Percentiles rank a stretch among this genome's conserved stretches.
Conservation (phyloP, 1,139 yeast genomes). For the Geotrichum australiense region DNA sequence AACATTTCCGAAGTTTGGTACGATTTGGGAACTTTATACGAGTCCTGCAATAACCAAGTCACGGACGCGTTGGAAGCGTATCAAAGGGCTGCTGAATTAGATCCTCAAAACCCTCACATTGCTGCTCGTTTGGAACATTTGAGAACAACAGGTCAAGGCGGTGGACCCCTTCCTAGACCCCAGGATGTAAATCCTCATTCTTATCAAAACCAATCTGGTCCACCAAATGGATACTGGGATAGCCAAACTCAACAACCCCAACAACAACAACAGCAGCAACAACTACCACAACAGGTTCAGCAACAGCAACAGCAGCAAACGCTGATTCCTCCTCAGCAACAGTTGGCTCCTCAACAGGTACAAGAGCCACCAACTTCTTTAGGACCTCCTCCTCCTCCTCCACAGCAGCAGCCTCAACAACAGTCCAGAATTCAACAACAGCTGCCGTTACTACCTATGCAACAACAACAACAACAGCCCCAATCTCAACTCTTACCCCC, state of each 20-base stretch:
- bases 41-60: conserved; percentile 93
- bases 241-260: background rate
- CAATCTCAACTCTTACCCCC: background rate
- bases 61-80: conserved; percentile 95
- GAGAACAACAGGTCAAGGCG: conserved; percentile 53
- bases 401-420: background rate
- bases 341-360: conserved; percentile 7
- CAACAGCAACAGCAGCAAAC: conserved; percentile 1
- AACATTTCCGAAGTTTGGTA: conserved; percentile 97
- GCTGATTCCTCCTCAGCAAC: conserved; percentile 5
- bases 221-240: conserved; percentile 7
- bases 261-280: conserved; percentile 1
- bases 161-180: conserved; percentile 49
- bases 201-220: conserved; percentile 16
- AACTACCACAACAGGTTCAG: background rate
- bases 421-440: background rate
- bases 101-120: conserved; percentile 90
- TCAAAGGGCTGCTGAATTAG: conserved; percentile 90
- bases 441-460: background rate
- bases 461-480: background rate
- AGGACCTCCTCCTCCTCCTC: background rate
- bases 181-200: conserved; percentile 42
- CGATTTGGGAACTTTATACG: conserved; percentile 92
- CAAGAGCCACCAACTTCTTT: conserved; percentile 1
- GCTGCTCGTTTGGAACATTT: conserved; percentile 86